These are phyloP conservation scores for Tubosaeta sp. DNA, from an alignment of 768 basidiomycete genomes.

Conservation along the genomic window DNA sequence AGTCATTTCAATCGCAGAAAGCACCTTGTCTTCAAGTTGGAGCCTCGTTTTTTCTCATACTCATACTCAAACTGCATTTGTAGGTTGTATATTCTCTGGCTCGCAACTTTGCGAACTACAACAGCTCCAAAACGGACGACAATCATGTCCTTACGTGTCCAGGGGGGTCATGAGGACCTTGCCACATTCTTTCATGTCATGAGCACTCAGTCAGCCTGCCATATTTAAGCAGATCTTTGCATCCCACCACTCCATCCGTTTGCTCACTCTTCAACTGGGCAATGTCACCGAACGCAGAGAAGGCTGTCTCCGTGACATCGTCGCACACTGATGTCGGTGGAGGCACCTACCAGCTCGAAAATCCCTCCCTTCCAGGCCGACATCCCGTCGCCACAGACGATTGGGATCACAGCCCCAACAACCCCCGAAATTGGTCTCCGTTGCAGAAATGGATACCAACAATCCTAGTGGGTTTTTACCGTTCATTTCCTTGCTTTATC, in stretches of 20 bases:
- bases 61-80: too few species aligned
- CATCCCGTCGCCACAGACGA: slow-evolving; percentile 18
- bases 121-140: too few species aligned
- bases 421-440: slow-evolving; percentile 64
- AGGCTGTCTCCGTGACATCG: slow-evolving; percentile 16
- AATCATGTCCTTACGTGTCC: too few species aligned
- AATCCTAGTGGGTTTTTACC: slow-evolving; percentile 49
- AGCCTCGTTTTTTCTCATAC: too few species aligned
- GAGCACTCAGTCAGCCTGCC: not conserved
- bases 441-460: slow-evolving; percentile 55
- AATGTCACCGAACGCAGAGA: not conserved
- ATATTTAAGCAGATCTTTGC: slow-evolving; percentile 1
- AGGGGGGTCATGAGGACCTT: too few species aligned
- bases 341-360: not conserved
- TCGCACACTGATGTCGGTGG: slow-evolving; percentile 13
- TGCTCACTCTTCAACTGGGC: not conserved
- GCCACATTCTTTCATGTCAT: not conserved
- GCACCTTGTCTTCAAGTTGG: too few species aligned
- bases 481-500: slow-evolving; percentile 23
- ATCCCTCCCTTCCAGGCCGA: slow-evolving; percentile 8
- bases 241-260: not conserved
- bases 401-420: slow-evolving; percentile 59
- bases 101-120: too few species aligned
- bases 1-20: too few species aligned
- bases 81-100: too few species aligned